phyloP scores from a whole-genome alignment of 768 basidiomycete species.

The Termitomyces sp. region DNA sequence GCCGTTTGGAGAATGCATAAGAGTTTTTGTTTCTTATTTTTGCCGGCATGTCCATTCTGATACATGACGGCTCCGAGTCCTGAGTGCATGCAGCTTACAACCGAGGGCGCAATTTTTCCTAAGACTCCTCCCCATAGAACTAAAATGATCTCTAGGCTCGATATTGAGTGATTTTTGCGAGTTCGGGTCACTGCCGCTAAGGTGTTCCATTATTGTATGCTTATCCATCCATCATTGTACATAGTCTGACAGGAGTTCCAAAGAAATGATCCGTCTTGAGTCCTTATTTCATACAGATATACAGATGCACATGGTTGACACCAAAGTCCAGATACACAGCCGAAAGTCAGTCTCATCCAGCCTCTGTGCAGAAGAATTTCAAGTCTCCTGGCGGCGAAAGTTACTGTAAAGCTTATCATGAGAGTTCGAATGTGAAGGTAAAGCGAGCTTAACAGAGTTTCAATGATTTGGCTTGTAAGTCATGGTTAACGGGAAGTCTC shows the following conservation, averaged over 20 bases:
- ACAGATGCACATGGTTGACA: not conserved
- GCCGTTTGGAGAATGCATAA: not conserved
- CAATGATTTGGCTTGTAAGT: not conserved
- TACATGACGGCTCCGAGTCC: not conserved
- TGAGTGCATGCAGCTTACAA: not conserved
- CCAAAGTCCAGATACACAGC: not conserved
- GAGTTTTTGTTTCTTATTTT: not conserved
- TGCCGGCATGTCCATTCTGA: not conserved
- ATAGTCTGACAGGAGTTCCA: slow-evolving; percentile 1
- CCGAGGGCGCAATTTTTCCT: not conserved
- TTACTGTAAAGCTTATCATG: not conserved
- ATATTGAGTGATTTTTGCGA: not conserved
- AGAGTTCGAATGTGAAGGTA: slow-evolving; percentile 4
- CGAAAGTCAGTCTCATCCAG: not conserved
- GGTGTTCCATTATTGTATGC: not conserved
- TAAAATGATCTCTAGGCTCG: not conserved
- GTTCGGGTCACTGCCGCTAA: not conserved
- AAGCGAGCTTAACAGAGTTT: not conserved
- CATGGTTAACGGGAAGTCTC: not conserved
- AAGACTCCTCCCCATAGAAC: not conserved
- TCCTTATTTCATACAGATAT: not conserved
- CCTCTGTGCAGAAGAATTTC: not conserved
- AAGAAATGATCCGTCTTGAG: slow-evolving; percentile 4
- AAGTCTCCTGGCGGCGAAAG: not conserved
- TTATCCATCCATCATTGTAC: not conserved